Evolutionary conservation across 805 yeast species (phyloP).

Genomic region (Wickerhamomyces rabaulensis): DNA sequence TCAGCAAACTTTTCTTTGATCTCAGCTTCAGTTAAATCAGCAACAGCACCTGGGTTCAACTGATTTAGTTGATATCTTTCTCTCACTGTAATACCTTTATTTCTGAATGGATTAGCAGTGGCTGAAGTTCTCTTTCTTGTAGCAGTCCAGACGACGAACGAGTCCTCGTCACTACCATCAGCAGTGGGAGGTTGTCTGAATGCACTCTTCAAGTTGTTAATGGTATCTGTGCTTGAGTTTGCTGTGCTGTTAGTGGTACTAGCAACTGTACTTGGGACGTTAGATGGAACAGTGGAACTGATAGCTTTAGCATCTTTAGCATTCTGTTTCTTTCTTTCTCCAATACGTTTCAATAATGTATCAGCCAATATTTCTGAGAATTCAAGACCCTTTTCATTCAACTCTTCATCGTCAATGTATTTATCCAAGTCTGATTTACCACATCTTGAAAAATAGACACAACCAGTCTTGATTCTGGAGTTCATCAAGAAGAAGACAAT

Average conservation of each 20-base stretch:
- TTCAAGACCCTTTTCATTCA: conserved; percentile 65
- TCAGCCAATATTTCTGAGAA: conserved; percentile 64
- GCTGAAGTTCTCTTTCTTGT: conserved; percentile 80
- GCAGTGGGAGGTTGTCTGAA: conserved; percentile 36
- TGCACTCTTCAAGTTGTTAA: conserved; percentile 16
- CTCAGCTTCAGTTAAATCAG: conserved; percentile 58
- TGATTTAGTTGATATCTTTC: conserved; percentile 84
- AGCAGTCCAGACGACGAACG: conserved; percentile 92
- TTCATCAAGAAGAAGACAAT: conserved; percentile 92
- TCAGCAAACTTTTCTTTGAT: conserved; percentile 56
- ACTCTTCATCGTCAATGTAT: conserved; percentile 74
- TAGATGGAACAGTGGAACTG: conserved; percentile 4
- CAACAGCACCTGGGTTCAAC: conserved; percentile 84
- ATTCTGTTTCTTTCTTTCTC: conserved; percentile 24
- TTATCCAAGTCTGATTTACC: conserved; percentile 43
- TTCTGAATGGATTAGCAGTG: conserved; percentile 64
- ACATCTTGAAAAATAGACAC: conserved; percentile 90
- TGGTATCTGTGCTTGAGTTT: conserved; percentile 14
- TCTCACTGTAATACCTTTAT: conserved; percentile 56
- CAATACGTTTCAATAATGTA: conserved; percentile 38
- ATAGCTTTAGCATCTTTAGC: conserved; percentile 2
- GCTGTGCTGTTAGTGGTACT: conserved; percentile 5
- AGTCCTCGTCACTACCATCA: conserved; percentile 54
- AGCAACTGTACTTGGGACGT: not conserved
- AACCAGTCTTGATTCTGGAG: conserved; percentile 78